Evolutionary conservation across 805 yeast species (phyloP).

Genomic region (Hanseniaspora lindneri): DNA sequence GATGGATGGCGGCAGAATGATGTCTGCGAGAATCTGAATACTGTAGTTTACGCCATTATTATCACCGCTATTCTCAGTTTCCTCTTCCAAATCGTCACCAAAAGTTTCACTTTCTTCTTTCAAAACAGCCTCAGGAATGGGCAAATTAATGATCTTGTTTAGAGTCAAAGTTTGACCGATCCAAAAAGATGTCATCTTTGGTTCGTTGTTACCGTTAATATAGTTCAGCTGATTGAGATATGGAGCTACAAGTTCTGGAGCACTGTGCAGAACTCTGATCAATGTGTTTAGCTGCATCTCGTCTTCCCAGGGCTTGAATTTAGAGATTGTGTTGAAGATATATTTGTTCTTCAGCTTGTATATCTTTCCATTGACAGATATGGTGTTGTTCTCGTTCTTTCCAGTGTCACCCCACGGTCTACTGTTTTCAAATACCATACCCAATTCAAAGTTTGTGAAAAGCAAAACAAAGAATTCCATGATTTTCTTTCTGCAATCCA

Average conservation of each 20-base stretch:
- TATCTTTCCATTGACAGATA: constrained; percentile 38
- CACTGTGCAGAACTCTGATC: constrained; percentile 36
- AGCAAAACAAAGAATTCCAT: constrained; percentile 39
- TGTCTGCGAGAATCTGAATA: constrained; percentile 35
- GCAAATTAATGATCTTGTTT: constrained; percentile 45
- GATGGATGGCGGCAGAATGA: constrained; percentile 53
- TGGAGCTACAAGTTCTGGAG: constrained; percentile 65
- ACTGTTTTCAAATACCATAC: constrained; percentile 37
- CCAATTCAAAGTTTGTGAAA: constrained; percentile 39
- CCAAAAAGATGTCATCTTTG: constrained; percentile 72
- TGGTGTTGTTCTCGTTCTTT: constrained; percentile 20
- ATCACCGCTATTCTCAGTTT: neutral
- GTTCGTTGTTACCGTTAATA: constrained; percentile 58
- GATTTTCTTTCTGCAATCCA: constrained; percentile 30
- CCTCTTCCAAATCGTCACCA: constrained; percentile 27
- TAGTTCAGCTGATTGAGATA: constrained; percentile 49
- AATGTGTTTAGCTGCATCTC: constrained; percentile 47
- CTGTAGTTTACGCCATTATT: neutral
- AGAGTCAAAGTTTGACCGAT: constrained; percentile 57
- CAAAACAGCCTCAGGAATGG: constrained; percentile 37
- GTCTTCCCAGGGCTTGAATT: constrained; percentile 74
- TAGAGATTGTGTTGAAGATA: constrained; percentile 47
- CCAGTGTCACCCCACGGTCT: constrained; percentile 39
- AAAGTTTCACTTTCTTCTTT: constrained; percentile 23
- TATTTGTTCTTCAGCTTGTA: constrained; percentile 59